A percentile compares a stretch with the other conserved stretches of the same genome.
Conservation (phyloP, 148 eudicot species). For the Rhododendron williamsianum region DNA sequence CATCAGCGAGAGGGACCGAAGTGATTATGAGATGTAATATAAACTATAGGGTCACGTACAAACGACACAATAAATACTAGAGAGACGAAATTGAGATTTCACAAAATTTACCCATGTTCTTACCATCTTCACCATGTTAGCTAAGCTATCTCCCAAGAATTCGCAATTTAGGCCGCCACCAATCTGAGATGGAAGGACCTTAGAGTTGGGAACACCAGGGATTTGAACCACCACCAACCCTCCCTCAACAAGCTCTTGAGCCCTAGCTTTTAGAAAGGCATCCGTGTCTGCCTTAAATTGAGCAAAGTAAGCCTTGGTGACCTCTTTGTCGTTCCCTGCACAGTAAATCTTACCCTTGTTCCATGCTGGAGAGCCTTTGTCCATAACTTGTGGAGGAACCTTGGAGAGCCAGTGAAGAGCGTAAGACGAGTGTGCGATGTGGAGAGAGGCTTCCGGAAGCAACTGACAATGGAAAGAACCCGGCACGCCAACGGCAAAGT, state of each 20-base stretch:
- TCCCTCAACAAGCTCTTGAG: slow-evolving; percentile 21
- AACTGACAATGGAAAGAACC: slow-evolving; percentile 13
- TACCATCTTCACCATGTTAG: neutral
- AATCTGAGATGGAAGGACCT: neutral
- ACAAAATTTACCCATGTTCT: neutral
- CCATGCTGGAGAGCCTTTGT: slow-evolving; percentile 12
- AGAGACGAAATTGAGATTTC: too few species aligned
- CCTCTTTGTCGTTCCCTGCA: slow-evolving; percentile 3
- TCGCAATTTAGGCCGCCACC: neutral
- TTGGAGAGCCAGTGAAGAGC: slow-evolving; percentile 20
- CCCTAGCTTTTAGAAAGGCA: slow-evolving; percentile 16
- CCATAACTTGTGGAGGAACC: slow-evolving; percentile 9
- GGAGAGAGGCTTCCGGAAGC: slow-evolving; percentile 14
- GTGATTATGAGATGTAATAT: too few species aligned
- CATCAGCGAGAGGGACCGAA: too few species aligned
- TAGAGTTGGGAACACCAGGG: neutral
- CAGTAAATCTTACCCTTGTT: slow-evolving; percentile 22
- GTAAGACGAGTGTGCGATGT: slow-evolving; percentile 12
- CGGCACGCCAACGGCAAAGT: slow-evolving; percentile 14
- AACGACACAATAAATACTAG: too few species aligned
- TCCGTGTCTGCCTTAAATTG: slow-evolving; percentile 17
- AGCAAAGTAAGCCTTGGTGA: slow-evolving; percentile 17
- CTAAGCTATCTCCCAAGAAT: neutral
- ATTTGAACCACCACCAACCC: slow-evolving; percentile 15
- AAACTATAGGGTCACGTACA: too few species aligned